These are phyloP conservation scores for Spathaspora arborariae DNA, from an alignment of 805 yeast genomes.

Conservation along the genomic window DNA sequence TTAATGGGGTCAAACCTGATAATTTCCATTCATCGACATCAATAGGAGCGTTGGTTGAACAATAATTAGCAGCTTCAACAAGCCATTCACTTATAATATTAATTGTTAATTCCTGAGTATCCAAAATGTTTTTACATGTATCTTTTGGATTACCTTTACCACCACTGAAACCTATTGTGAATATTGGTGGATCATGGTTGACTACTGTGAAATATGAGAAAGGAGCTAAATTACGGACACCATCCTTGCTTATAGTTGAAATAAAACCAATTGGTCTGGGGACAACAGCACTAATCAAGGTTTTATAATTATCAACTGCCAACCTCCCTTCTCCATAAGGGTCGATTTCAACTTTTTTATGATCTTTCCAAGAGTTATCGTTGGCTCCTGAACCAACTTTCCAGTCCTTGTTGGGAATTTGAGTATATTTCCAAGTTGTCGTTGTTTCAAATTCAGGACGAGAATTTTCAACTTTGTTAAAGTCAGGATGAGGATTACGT, in stretches of 20 bases:
- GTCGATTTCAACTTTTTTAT: conserved; percentile 45
- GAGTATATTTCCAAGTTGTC: conserved; percentile 13
- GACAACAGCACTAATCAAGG: conserved; percentile 47
- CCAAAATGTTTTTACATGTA: conserved; percentile 45
- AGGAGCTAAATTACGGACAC: conserved; percentile 53
- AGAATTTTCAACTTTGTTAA: conserved; percentile 11
- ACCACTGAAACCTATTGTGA: conserved; percentile 46
- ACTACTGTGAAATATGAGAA: conserved; percentile 51
- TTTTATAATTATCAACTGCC: conserved; percentile 45
- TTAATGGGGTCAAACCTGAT: conserved; percentile 47
- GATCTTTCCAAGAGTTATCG: conserved; percentile 39
- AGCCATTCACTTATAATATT: conserved; percentile 63
- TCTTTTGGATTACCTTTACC: conserved; percentile 43
- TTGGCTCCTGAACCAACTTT: conserved; percentile 45
- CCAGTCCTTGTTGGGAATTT: conserved; percentile 36
- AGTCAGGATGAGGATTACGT: conserved; percentile 15
- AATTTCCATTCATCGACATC: conserved; percentile 54
- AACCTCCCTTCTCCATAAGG: conserved; percentile 42
- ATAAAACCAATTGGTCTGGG: conserved; percentile 64
- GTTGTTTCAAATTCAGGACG: conserved; percentile 10
- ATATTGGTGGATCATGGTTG: conserved; percentile 55
- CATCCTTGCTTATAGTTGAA: conserved; percentile 43
- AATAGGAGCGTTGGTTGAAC: conserved; percentile 44
- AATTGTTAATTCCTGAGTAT: conserved; percentile 51
- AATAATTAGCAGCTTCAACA: conserved; percentile 57